phyloP scores from a whole-genome alignment of 345 rosid genomes.

The Gossypium turneri region DNA sequence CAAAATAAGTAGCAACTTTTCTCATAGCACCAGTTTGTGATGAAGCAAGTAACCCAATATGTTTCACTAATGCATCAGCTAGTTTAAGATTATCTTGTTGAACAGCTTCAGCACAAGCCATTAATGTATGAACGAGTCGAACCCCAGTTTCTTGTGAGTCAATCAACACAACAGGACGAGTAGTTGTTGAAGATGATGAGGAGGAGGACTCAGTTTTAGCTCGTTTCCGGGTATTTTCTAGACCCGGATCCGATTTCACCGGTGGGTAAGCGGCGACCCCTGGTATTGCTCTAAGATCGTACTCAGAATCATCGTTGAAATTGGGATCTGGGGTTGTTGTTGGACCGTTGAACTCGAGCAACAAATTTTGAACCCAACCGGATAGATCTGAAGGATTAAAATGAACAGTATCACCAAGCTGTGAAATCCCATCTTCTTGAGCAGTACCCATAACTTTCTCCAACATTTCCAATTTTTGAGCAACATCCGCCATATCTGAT shows the following conservation, averaged over 20 bases:
- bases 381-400: constrained; percentile 78
- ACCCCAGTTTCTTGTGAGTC: constrained; percentile 88
- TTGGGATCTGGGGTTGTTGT: constrained; percentile 11
- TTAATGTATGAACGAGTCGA: constrained; percentile 71
- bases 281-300: constrained; percentile 77
- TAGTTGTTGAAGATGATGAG: not conserved
- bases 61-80: constrained; percentile 79
- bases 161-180: constrained; percentile 64
- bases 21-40: constrained; percentile 86
- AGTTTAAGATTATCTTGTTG: constrained; percentile 56
- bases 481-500: constrained; percentile 88
- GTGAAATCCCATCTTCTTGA: constrained; percentile 59
- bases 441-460: constrained; percentile 69
- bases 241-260: constrained; percentile 20
- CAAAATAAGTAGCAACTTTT: constrained; percentile 90
- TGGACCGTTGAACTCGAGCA: constrained; percentile 48
- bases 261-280: constrained; percentile 59
- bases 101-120: constrained; percentile 88
- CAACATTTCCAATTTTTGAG: constrained; percentile 79
- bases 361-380: constrained; percentile 68
- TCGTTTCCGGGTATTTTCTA: constrained; percentile 33
- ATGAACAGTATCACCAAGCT: constrained; percentile 61
- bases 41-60: constrained; percentile 59
- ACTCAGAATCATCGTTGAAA: constrained; percentile 48
- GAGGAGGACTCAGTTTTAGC: constrained; percentile 36